These are phyloP conservation scores for Russula vinacea DNA, from an alignment of 768 basidiomycete genomes.

Conservation along the genomic window DNA sequence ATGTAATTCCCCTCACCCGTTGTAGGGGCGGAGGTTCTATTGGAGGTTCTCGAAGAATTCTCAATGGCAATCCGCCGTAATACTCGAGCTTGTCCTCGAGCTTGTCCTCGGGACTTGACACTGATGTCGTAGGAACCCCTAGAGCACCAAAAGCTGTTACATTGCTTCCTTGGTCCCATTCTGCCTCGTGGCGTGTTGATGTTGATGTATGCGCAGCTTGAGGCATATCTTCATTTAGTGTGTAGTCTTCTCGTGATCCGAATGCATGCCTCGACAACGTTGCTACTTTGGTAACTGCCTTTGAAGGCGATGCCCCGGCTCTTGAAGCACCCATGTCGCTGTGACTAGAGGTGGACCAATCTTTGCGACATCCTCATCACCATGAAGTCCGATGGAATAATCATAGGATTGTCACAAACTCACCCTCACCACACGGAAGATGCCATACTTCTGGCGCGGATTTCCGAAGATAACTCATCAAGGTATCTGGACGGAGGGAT, in stretches of 20 bases:
- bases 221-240: constrained; percentile 31
- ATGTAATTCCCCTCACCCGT: constrained; percentile 68
- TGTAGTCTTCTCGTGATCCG: no score
- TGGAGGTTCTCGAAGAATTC: constrained; percentile 38
- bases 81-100: no score
- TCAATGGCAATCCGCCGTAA: constrained; percentile 62
- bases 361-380: background rate
- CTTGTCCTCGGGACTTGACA: constrained; percentile 34
- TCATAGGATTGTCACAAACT: background rate
- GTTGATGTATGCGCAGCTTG: constrained; percentile 56
- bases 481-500: background rate
- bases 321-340: background rate
- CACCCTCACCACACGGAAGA: background rate
- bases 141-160: constrained; percentile 41
- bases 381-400: background rate
- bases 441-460: background rate
- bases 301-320: background rate
- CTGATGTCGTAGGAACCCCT: background rate
- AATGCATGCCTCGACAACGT: background rate
- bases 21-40: constrained; percentile 4
- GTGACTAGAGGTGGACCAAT: background rate
- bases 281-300: background rate
- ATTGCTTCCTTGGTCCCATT: constrained; percentile 61
- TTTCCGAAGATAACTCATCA: background rate
- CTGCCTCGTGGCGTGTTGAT: constrained; percentile 66